Evolutionary conservation across 106 monocot species (phyloP).

Genomic region (Agapanthus africanus): DNA sequence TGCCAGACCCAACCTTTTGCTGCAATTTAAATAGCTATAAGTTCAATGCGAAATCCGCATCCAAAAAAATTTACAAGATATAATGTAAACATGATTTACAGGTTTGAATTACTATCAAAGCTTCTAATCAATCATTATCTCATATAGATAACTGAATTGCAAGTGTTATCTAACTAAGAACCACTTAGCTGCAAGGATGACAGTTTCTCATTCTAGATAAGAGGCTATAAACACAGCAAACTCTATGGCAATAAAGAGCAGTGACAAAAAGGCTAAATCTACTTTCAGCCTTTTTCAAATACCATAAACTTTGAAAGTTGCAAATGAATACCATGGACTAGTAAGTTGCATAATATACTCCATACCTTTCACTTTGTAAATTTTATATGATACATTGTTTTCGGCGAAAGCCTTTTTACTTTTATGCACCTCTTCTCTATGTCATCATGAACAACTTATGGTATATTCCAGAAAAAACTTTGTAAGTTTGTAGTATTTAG

Average conservation of each 20-base stretch:
- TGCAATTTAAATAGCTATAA: constrained; percentile 18
- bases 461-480: no score
- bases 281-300: no score
- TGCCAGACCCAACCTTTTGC: constrained; percentile 56
- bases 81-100: background rate
- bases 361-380: no score
- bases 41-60: constrained; percentile 3
- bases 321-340: background rate
- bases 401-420: no score
- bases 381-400: no score
- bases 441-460: no score
- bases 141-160: background rate
- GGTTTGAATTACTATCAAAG: background rate
- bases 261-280: no score
- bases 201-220: background rate
- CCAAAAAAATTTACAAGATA: constrained; percentile 1
- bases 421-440: no score
- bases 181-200: background rate
- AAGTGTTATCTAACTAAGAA: background rate
- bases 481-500: no score
- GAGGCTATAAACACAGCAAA: background rate
- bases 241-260: no score
- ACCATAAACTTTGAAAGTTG: background rate
- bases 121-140: no score
- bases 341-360: no score